Evolutionary conservation across 1,284 basidiomycete species (phyloP), one percentile per base, ranked within the genome.

Genomic region (Malassezia brasiliensis): DNA sequence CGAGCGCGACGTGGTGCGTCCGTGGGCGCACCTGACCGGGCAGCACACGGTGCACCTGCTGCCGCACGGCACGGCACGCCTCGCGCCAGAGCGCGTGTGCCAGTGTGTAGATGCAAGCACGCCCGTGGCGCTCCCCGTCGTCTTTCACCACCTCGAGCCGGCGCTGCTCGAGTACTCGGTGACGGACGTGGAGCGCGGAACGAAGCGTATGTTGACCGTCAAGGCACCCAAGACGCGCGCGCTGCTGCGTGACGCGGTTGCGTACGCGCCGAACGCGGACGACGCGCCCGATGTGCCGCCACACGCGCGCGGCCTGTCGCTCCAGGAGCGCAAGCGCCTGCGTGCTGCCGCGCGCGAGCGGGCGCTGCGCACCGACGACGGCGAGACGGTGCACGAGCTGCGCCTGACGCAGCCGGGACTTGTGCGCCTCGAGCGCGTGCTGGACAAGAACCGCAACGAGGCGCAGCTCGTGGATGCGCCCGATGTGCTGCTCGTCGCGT

Each of bases 61-160:
- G 3, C 88, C 88, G 8, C 58, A 57, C 49, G 78, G 86, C 69
- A 90, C 88, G 1, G 89, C 87, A 14, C 83, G 84, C 41, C 77
- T 91, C 17, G 88, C 89, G 61, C 86, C 87, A 2, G 50, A 60
- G 12, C 58, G 63, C 12, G 53, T 60, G 11, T 73, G 70, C 14
- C 87, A 84, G 75, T 91, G 88, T 66, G 76, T 90, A 15, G 78
- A 65, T 8, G 56, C 83, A 0, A 74, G 81, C 2, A 77, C 82
- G 5, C 77, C 78, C 9, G 77, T 78, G 38, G 80, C 85, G 42
- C 76, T 91, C 44, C 88, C 89, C 2, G 77, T 91, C 31, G 78
- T 94, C 28, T 82, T 96, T 73, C 96, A 94, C 79, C 93, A 94
- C 76, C 90, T 90, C 2, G 79, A 80, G n/a, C 83, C 88, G 0